phyloP scores from a whole-genome alignment of 805 yeast species.

The Ogataea siamensis region DNA sequence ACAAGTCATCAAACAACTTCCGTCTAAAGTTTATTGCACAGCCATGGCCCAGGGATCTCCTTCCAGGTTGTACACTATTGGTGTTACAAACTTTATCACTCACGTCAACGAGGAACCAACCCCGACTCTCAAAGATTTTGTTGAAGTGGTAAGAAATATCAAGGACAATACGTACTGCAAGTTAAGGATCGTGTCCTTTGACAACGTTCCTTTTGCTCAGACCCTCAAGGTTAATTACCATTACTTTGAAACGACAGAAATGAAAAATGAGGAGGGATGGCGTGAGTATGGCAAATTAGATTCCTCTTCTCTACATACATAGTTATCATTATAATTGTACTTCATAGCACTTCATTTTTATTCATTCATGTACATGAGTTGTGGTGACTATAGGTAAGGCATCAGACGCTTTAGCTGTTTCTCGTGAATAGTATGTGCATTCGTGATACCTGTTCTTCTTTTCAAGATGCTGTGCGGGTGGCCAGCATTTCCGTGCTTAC shows the following conservation, averaged over 20 bases:
- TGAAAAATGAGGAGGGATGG: conserved; percentile 54
- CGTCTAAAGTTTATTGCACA: conserved; percentile 82
- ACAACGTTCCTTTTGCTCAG: conserved; percentile 81
- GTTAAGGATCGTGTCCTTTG: conserved; percentile 77
- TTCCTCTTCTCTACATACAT: conserved; percentile 1
- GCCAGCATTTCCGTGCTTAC: conserved; percentile 91
- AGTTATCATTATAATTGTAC: not conserved
- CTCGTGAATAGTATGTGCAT: conserved; percentile 53
- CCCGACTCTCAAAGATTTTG: conserved; percentile 64
- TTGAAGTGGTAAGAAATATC: conserved; percentile 61
- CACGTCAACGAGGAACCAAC: conserved; percentile 81
- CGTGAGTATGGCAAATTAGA: conserved; percentile 37
- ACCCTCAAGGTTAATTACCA: conserved; percentile 86
- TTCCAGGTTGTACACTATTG: conserved; percentile 75
- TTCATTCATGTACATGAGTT: not conserved
- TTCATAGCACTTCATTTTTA: conserved; percentile 4
- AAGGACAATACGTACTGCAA: conserved; percentile 81
- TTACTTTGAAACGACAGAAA: conserved; percentile 74
- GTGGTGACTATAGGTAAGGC: conserved; percentile 37
- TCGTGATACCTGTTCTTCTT: conserved; percentile 56
- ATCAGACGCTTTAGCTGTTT: conserved; percentile 57
- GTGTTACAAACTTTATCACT: conserved; percentile 80
- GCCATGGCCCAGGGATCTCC: conserved; percentile 80
- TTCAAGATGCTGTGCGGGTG: conserved; percentile 66
- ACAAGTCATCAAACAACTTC: conserved; percentile 73